These are phyloP conservation scores for Epichloe sylvatica DNA, from an alignment of 2,329 filamentous ascomycete species.

Conservation along the genomic window DNA sequence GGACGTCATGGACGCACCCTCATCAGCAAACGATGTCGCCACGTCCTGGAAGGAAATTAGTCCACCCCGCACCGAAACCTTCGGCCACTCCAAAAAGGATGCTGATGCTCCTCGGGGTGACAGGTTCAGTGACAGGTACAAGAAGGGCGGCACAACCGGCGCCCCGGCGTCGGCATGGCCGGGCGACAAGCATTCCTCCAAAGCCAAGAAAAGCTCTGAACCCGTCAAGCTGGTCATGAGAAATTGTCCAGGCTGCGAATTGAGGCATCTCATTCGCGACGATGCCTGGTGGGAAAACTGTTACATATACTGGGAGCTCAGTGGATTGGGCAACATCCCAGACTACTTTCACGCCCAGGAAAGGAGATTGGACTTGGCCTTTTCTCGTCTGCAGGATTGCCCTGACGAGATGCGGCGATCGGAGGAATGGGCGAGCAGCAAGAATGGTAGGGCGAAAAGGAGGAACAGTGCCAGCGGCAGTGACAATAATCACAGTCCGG, in stretches of 20 bases:
- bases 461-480: not conserved
- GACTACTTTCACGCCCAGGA: not conserved
- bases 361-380: not conserved
- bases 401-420: conserved; percentile 2
- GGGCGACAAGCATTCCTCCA: not conserved
- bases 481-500: not conserved
- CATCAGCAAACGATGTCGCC: not conserved
- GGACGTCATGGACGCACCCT: not conserved
- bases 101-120: not conserved
- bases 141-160: not conserved
- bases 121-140: not conserved
- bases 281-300: conserved; percentile 9
- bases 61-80: not conserved
- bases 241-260: conserved; percentile 4
- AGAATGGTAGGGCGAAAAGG: too few species aligned
- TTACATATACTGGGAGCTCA: conserved; percentile 5
- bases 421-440: conserved; percentile 1
- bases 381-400: not conserved
- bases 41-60: not conserved
- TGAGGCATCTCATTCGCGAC: conserved; percentile 4
- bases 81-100: not conserved
- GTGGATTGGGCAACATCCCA: conserved; percentile 1
- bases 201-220: not conserved
- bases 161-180: not conserved
- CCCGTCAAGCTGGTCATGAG: not conserved